Evolutionary conservation across 1,139 yeast genomes (phyloP), one percentile per base, ranked within the genome.

Genomic region (Protomyces macrosporus): DNA sequence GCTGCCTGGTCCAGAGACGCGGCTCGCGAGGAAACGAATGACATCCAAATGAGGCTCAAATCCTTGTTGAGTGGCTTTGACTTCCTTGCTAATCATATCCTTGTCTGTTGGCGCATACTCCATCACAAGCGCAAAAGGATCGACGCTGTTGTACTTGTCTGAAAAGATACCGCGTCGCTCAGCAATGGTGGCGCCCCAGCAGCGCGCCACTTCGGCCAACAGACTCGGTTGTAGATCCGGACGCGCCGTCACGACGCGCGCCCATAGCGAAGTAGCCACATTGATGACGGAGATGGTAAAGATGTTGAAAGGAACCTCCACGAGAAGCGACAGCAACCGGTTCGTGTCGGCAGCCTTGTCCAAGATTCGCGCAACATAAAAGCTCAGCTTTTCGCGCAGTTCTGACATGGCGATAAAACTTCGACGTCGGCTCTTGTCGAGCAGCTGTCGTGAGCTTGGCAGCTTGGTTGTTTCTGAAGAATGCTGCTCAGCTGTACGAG

Each of bases 21-120:
- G 87, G n/a, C 96, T 87, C 2, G 85, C 76, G 70, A 93, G 81
- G 71, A 90, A 82, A 63, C 84, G 78, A 63, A 89, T 83, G 35
- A 93, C 79, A 67, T 82, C 80, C 59, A 83, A 75, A 73, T 93
- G 98, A 0, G 96, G 89, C 65, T 85, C 86, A 69, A 90, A 79
- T n/a, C 79, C 75, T 61, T 79, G 78, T 75, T 68, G 81, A 81
- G 66, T 83, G 81, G n/a, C 48, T 14, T 68, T 68, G n/a, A 66
- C 69, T 48, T 67, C 68, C 54, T 64, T 67, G 48, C 63, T 65
- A 32, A 86, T 79, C 7, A 77, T 80, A 53, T 79, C 79, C 69
- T 84, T 85, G 75, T 88, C 86, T 60, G 95, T 85, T 14, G 98
- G 98, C 0, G 90, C 79, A 72, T 95, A 95, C 69, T 89, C 96